Base-by-base conservation (phyloP, 345 rosid species). In the Euphorbia pulcherrima region DNA sequence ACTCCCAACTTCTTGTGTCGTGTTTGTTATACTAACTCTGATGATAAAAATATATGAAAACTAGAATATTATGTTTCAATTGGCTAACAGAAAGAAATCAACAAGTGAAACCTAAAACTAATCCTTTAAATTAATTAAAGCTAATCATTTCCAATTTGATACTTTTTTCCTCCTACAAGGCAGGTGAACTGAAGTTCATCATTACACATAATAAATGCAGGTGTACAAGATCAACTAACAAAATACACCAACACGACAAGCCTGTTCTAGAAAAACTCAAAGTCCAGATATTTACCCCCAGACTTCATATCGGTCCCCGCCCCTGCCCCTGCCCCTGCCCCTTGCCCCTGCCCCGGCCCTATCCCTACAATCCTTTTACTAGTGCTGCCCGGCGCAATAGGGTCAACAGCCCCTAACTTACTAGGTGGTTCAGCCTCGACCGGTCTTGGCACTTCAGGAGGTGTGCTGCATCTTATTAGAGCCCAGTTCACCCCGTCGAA, bases 401-500 rank as follows among this genome's bases (percentile, higher is more conserved):
- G 85, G 58, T 89, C 90, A 24, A 75, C 88, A 0, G 78, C 72
- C 62, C 88, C 92, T 12, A 76, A 77, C 80, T 86, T 89, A 28
- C 83, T 87, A 0, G 92, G 86, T 59, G 74, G 80, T 78, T 91
- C 95, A 0, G 80, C 48, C 76, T 94, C 97, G 75, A 85, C 71
- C 0, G 86, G 87, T 67, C 97, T 82, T 0, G 99, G 99, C 55
- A 91, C 92, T 83, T 91, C 96, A 14, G 99, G 99, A 6, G 99
- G 97, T 20, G 99, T 89, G 72, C 96, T 86, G 83, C 97, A 94
- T 61, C 99, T 77, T 35, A 94, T 94, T 65, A 94, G 85, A 52
- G 99, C 97, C 99, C 97, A 94, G 60, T 94, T 94, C 69, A 94
- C 96, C 1, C 96, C 96, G 81, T 94, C 95, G 50, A 94, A 94